These are phyloP conservation scores for Schizochytrium sp. DNA, from an alignment of 108 stramenopile species.

Conservation along the genomic window DNA sequence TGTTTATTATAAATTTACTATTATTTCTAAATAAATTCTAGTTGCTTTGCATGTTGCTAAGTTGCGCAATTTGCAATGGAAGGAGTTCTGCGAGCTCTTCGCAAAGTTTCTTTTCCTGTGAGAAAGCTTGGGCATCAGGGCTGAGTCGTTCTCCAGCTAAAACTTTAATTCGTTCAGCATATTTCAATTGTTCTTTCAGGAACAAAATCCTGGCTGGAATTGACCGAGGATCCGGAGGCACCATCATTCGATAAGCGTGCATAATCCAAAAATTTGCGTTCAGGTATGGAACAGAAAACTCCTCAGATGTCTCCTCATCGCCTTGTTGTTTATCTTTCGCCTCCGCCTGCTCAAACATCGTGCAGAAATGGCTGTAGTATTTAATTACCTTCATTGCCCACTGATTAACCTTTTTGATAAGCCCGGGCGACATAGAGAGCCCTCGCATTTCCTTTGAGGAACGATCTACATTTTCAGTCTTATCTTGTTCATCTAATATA, in stretches of 20 bases:
- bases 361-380: conserved; percentile 42
- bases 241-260: background rate
- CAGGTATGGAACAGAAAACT: conserved; percentile 7
- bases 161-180: background rate
- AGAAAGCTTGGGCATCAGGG: background rate
- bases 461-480: no score
- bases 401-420: conserved; percentile 54
- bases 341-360: conserved; percentile 18
- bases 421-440: background rate
- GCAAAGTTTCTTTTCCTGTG: conserved; percentile 19
- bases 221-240: background rate
- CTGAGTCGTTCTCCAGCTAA: conserved; percentile 20
- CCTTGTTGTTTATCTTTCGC: background rate
- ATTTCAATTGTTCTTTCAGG: background rate
- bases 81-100: conserved; percentile 31
- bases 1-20: no score
- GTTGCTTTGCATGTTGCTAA: background rate
- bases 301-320: background rate
- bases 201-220: background rate
- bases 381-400: conserved; percentile 22
- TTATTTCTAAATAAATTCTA: no score
- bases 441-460: background rate
- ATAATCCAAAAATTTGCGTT: conserved; percentile 21
- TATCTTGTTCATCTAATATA: background rate
- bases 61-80: conserved; percentile 17